A percentile compares a stretch with the other conserved stretches of the same genome.
Evolutionary conservation across 1,284 basidiomycete species (phyloP).

Genomic region (Trichosporon ovoides): DNA sequence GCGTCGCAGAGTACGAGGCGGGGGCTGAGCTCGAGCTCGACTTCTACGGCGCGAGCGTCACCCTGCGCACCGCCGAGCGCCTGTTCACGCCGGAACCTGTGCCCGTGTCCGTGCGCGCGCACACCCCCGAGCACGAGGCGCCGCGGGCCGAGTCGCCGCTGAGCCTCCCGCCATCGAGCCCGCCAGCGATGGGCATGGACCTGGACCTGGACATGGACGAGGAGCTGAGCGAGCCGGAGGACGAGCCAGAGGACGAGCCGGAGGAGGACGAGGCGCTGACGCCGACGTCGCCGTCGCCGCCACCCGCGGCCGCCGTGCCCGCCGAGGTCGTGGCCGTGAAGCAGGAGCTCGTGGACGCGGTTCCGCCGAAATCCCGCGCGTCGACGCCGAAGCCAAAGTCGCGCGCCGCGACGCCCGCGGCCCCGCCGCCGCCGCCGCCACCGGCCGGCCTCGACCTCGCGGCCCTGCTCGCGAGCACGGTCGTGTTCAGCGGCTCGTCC

Average conservation of each 20-base stretch:
- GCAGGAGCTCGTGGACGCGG: slow-evolving; percentile 9
- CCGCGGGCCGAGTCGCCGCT: slow-evolving; percentile 9
- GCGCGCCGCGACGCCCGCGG: slow-evolving; percentile 10
- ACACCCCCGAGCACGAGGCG: too few species aligned
- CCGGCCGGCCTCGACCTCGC: slow-evolving; percentile 39
- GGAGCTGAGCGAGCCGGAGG: slow-evolving; percentile 10
- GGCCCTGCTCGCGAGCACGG: slow-evolving; percentile 45
- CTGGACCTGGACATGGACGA: slow-evolving; percentile 19
- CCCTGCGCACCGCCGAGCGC: slow-evolving; percentile 15
- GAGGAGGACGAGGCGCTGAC: slow-evolving; percentile 4
- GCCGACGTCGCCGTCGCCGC: not conserved
- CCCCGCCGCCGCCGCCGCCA: slow-evolving; percentile 18
- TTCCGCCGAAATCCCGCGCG: not conserved
- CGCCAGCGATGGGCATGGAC: slow-evolving; percentile 12
- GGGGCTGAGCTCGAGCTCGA: slow-evolving; percentile 28
- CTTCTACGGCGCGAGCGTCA: slow-evolving; percentile 40
- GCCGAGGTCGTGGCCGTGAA: slow-evolving; percentile 12
- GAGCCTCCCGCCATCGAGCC: slow-evolving; percentile 22
- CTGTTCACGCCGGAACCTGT: slow-evolving; percentile 12
- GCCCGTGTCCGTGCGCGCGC: too few species aligned
- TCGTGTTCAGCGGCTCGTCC: slow-evolving; percentile 49
- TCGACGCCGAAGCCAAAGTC: slow-evolving; percentile 5
- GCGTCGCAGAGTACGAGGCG: slow-evolving; percentile 8
- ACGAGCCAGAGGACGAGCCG: slow-evolving; percentile 8
- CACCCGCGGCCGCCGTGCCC: slow-evolving; percentile 4